Conservation (phyloP, 208 protist genomes). For the Leishmania amazonensis region DNA sequence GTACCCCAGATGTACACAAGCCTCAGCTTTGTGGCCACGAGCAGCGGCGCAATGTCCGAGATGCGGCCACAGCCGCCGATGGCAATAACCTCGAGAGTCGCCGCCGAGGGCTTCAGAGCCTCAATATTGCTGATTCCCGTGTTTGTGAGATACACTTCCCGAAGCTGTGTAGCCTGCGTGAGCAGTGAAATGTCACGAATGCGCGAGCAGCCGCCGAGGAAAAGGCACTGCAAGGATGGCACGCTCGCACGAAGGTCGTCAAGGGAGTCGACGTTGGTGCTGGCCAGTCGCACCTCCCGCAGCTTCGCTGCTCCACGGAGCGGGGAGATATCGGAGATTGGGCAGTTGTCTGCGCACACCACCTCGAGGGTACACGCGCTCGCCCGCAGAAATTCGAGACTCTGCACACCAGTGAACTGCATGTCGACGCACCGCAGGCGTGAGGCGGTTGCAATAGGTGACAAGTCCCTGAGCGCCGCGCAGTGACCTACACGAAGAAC, state of each 20-base stretch:
- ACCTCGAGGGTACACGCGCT: constrained; percentile 6
- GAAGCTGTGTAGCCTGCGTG: not conserved
- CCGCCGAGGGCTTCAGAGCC: not conserved
- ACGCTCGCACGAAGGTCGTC: constrained; percentile 7
- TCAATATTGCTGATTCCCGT: constrained; percentile 4
- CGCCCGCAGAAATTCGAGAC: not conserved
- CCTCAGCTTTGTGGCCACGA: not conserved
- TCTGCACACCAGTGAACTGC: not conserved
- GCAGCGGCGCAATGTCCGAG: constrained; percentile 1
- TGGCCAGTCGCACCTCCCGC: constrained; percentile 6
- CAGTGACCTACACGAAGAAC: not conserved
- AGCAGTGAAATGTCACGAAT: constrained; percentile 6
- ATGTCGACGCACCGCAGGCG: constrained; percentile 1
- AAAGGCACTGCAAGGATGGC: constrained; percentile 5
- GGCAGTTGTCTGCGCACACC: constrained; percentile 13
- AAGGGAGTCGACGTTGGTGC: not conserved
- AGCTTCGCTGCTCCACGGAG: not conserved
- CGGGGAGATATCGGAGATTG: not conserved
- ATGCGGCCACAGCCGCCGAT: constrained; percentile 14
- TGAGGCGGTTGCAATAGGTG: not conserved
- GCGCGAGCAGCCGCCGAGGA: constrained; percentile 6
- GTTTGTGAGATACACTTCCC: constrained; percentile 13
- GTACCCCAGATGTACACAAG: constrained; percentile 15
- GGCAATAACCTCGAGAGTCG: constrained; percentile 10
- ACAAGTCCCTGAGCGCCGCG: not conserved